Base-by-base conservation (phyloP, 108 stramenopile genomes). In the Cyclotella distinguenda region DNA sequence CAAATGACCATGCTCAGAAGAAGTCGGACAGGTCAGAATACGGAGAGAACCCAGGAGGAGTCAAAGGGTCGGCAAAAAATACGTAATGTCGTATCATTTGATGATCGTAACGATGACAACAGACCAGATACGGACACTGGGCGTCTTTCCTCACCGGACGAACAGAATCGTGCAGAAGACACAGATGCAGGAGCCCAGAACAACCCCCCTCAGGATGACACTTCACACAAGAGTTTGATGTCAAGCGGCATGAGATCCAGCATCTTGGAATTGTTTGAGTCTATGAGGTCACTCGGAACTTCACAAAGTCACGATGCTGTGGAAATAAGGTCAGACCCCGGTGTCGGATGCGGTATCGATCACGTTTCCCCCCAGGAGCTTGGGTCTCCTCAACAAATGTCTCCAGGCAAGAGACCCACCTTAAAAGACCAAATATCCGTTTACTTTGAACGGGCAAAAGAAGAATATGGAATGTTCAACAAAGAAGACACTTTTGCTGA, bases 401-500 rank as follows among this genome's bases (percentile, higher is more conserved):
- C 15, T 43, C 26, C n/a, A 60, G 15, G 27, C 27, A 40, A 5
- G 39, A 39, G 39, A n/a, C 43, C 33, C 1, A 62, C 21, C 4
- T 21, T 77, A 22, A 64, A 42, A 34, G 35, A 60, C 34, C 60
- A 77, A 30, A 12, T 77, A 25, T 53, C 67, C 11, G 42, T 50
- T 0, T 68, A 57, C 11, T 45, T 77, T 5, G 62, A 64, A 11
- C 59, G 44, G 11, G 32, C 57, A 15, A 68, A 55, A 40, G 75
- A 77, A 36, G 75, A 77, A 23, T 68, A 64, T 47, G 67, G 56
- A 51, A 13, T 77, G 27, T 58, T 64, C 60, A 62, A 77, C 43
- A 64, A 68, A 64, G 72, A 77, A 18, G 67, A 77, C 38, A 68
- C 75, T 26, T 77, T 77, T 55, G 49, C 66, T 36, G 38, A 53